Evolutionary conservation across 2,329 filamentous ascomycete species (phyloP), one percentile per base, ranked within the genome.

Genomic region (Alternaria arborescens): DNA sequence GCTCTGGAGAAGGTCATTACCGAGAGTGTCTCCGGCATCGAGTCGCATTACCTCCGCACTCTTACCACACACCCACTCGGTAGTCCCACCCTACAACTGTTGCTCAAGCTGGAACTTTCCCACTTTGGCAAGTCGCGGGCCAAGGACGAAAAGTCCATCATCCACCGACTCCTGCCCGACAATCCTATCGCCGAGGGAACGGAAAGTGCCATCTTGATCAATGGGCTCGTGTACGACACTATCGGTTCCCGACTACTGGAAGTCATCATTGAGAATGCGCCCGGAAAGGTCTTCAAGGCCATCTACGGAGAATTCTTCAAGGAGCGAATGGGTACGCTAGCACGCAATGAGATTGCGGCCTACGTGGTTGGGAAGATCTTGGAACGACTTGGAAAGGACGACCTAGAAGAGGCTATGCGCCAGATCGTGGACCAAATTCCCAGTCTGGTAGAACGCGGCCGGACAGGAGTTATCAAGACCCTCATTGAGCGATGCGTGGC

Each of bases 181-280:
- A 92, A 91, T 52, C 89, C 91, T 0, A 86, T 96, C 20, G 85
- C 86, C 30, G 90, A 94, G 64, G 87, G 88, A 16, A 87, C 87
- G 2, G 91, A 92, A 34, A 90, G 89, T 50, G 91, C 91, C 4
- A 86, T 87, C 16, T 97, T 98, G 74, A 86, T 98, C 75, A 93
- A 91, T 71, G 89, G 91, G 57, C 87, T 98, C 74, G 84, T 97
- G 26, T 98, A 97, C 78, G 93, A 98, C 73, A 85, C 91, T 2
- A 89, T 98, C 52, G 95, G 95, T 16, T 97, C 94, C 4, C 90
- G 94, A 44, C 84, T 99, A 2, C 84, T 98, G 22, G 95, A 99
- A 80, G 92, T 90, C 0, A 89, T 99, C 64, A 87, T 97, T 65
- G 86, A 89, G 26, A 86, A 91, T 73, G 88, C 90, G 16, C 93